Base-by-base conservation (phyloP, 108 stramenopile genomes). In the Cyclostephanos invisitatus region DNA sequence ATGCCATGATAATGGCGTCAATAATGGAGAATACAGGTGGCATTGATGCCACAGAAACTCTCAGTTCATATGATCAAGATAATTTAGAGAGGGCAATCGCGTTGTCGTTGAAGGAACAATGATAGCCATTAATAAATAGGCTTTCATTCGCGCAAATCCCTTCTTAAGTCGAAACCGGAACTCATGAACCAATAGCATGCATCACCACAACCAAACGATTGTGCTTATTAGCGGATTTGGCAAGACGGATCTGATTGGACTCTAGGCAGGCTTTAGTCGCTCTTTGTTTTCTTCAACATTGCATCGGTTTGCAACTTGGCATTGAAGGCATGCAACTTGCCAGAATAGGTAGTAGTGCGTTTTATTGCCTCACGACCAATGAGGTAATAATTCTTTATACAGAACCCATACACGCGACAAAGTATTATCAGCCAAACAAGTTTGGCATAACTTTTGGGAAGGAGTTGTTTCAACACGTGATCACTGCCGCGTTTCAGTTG, bases 201-300 rank as follows among this genome's bases (percentile, higher is more conserved):
- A 91, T 97, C 73, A 91, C 90, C 38, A 96, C 83, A 83, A 97
- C 98, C 49, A 99, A 96, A 89, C 99, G 97, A 82, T 99, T 99
- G 95, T 99, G 98, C 92, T 99, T 99, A 97, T 99, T 99, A 72
- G 98, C 96, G 51, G 97, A 98, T 96, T 99, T 99, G 85, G 97
- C 96, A 59, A 99, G 88, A 84, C 96, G 96, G 56, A 87, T 92
- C 72, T 89, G 83, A 74, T 79, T 72, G 40, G 98, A 98, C 84
- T 97, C 4, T 32, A 32, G 32, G 32, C 32, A n/a, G n/a, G n/a
- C 4, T 32, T 53, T 28, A 56, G 14, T 24, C 55, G 27, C 27
- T 56, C 24, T 56, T 56, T 14, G 78, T 77, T 62, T 77, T 72
- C 68, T 91, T 89, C 64, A 96, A 73, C 55, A 87, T 67, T 57